A percentile compares a stretch with the other conserved stretches of the same genome.
Evolutionary conservation across 2,329 filamentous ascomycete genomes (phyloP).

Genomic region (Sporothrix curviconia): DNA sequence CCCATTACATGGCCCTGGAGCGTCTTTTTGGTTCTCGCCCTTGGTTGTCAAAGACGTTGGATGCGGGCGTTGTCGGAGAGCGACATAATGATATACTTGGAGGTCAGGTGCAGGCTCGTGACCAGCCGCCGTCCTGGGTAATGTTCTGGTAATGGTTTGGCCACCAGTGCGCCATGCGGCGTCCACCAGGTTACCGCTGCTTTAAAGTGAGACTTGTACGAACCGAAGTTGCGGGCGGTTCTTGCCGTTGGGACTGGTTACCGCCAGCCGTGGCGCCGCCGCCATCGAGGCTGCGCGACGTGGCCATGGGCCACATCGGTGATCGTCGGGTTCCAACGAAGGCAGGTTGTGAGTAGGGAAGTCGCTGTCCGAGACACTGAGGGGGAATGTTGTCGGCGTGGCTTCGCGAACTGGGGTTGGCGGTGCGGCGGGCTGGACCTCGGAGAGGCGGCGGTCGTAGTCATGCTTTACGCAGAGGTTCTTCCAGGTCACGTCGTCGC

Average conservation of each 20-base stretch:
- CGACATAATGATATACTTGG: constrained; percentile 96
- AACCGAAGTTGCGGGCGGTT: constrained; percentile 61
- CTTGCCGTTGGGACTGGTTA: constrained; percentile 24
- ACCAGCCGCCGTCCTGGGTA: constrained; percentile 96
- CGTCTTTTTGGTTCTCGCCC: constrained; percentile 78
- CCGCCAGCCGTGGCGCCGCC: constrained; percentile 14
- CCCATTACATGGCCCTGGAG: constrained; percentile 97
- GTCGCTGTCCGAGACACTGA: constrained; percentile 26
- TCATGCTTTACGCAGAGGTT: constrained; percentile 94
- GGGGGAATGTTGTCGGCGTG: constrained; percentile 28
- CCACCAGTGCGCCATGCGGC: constrained; percentile 94
- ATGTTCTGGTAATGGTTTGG: constrained; percentile 76
- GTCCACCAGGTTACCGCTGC: constrained; percentile 91
- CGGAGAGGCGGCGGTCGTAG: constrained; percentile 59
- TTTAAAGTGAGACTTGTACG: constrained; percentile 97
- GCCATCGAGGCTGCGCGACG: constrained; percentile 52
- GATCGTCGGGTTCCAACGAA: constrained; percentile 30
- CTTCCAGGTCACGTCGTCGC: constrained; percentile 98
- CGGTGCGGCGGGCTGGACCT: constrained; percentile 34
- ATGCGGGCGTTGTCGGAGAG: constrained; percentile 97
- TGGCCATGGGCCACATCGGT: constrained; percentile 29
- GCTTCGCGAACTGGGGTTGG: constrained; percentile 23
- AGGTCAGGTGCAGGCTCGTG: constrained; percentile 86
- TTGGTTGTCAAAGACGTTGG: constrained; percentile 93
- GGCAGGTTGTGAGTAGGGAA: constrained; percentile 11